Percentiles rank a stretch among this genome's conserved stretches.
These are phyloP conservation scores for Monosporascus sp. DNA, from an alignment of 2,329 filamentous ascomycete genomes.

Conservation along the genomic window DNA sequence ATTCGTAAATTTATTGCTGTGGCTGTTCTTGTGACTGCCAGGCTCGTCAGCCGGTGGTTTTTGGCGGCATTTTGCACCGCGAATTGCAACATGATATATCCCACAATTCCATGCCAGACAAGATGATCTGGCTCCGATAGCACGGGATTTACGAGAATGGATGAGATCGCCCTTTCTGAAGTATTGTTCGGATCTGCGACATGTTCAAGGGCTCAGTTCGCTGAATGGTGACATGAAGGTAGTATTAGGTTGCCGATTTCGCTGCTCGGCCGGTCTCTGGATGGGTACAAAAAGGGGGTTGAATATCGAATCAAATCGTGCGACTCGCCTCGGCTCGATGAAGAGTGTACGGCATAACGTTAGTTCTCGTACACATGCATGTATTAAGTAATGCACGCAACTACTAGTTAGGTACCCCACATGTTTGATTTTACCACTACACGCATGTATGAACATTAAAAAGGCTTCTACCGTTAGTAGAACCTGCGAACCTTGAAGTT, in stretches of 20 bases:
- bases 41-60: constrained; percentile 23
- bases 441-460: too few relatives aligned
- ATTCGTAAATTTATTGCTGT: constrained; percentile 20
- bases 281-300: not conserved
- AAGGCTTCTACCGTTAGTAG: too few relatives aligned
- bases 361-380: too few relatives aligned
- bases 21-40: constrained; percentile 3
- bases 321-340: too few relatives aligned
- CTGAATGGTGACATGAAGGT: not conserved
- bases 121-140: not conserved
- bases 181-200: too few relatives aligned
- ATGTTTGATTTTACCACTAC: too few relatives aligned
- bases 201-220: not conserved
- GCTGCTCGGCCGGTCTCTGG: not conserved
- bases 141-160: too few relatives aligned
- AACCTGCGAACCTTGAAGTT: too few relatives aligned
- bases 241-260: not conserved
- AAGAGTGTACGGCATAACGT: too few relatives aligned
- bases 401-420: too few relatives aligned
- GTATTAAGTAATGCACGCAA: too few relatives aligned
- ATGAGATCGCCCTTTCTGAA: too few relatives aligned
- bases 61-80: constrained; percentile 42
- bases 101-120: constrained; percentile 29
- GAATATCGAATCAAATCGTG: not conserved
- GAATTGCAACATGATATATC: constrained; percentile 36